Base-by-base conservation (phyloP, 495 filamentous ascomycete species). In the Cryomyces minteri region DNA sequence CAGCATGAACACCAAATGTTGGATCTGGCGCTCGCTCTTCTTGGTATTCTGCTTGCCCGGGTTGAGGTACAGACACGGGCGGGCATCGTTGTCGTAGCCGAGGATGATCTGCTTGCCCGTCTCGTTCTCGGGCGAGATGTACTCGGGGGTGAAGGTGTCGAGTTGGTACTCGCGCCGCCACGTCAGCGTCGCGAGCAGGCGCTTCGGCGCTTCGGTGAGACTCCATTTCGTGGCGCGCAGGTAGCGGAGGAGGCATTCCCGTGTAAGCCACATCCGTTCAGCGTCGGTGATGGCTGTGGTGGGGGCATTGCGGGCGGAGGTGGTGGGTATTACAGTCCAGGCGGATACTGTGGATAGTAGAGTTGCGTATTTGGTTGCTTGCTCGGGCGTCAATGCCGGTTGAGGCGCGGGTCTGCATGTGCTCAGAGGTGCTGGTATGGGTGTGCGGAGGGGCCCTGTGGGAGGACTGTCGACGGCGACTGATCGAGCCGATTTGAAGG, bases 1-100 rank as follows among this genome's bases (percentile, higher is more conserved):
- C 39, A 98, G 63, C 85, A 94, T 94, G 60, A 75, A 98, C 37
- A 95, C 87, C 39, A 98, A 70, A 59, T 95, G 88, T 58, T 98
- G 77, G 28, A 95, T 73, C 61, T 98, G 90, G 55, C 84, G 75
- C n/a, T 86, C 81, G 47, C 77, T 81, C 60, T 74, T 74, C 52
- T 87, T 73, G 4, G 90, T 98, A 62, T 98, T 98, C 61, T 98
- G 90, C 41, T 80, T 79, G 28, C 76, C 81, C 5, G 90, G 90
- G 49, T 81, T 76, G 31, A 96, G 71, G 61, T 94, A 94, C 36
- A 88, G 75, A 64, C 88, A 95, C 1, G 85, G 83, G 38, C 90
- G 73, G 31, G 69, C 76, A 41, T 82, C 67, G 51, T 79, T 82
- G 63, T 98, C 90, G 58, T 77, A 98, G 14, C 90, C 90, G 28